Evolutionary conservation across 768 basidiomycete species (phyloP).

Genomic region (Suillus occidentalis): DNA sequence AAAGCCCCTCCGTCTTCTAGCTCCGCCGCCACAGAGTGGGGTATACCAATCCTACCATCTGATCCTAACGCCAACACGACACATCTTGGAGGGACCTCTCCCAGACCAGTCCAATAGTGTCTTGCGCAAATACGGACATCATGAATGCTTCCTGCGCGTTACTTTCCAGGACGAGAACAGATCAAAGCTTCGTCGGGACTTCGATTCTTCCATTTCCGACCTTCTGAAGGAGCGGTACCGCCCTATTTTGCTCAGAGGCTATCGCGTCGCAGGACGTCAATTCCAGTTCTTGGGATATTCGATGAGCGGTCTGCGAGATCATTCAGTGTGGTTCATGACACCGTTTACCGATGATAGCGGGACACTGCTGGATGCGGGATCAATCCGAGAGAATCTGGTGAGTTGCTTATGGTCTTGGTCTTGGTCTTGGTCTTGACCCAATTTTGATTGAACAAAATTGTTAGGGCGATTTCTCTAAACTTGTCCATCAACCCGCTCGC

Average conservation of each 20-base stretch:
- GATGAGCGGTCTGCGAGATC: constrained; percentile 50
- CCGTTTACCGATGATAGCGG: constrained; percentile 37
- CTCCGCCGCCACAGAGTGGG: constrained; percentile 16
- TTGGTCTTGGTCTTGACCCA: neutral
- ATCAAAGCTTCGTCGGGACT: constrained; percentile 36
- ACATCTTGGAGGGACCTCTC: constrained; percentile 40
- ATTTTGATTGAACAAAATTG: neutral
- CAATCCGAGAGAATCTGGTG: constrained; percentile 38
- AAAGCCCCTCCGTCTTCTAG: constrained; percentile 26
- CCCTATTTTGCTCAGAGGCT: constrained; percentile 33
- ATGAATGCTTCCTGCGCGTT: constrained; percentile 48
- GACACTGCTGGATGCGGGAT: constrained; percentile 20
- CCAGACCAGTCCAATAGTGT: constrained; percentile 39
- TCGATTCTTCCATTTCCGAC: constrained; percentile 29
- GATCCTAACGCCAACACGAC: constrained; percentile 39
- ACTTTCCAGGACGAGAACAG: constrained; percentile 49
- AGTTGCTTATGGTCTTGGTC: constrained; percentile 5
- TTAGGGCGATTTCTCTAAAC: constrained; percentile 41
- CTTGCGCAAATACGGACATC: constrained; percentile 35
- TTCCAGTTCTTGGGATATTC: constrained; percentile 53
- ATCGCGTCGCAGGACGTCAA: constrained; percentile 41
- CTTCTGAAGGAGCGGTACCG: constrained; percentile 37
- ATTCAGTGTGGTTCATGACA: constrained; percentile 49
- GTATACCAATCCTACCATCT: constrained; percentile 38
- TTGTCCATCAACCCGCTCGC: constrained; percentile 43